Base-by-base conservation (phyloP, 441 rosid species). In the Erysimum pusillum region DNA sequence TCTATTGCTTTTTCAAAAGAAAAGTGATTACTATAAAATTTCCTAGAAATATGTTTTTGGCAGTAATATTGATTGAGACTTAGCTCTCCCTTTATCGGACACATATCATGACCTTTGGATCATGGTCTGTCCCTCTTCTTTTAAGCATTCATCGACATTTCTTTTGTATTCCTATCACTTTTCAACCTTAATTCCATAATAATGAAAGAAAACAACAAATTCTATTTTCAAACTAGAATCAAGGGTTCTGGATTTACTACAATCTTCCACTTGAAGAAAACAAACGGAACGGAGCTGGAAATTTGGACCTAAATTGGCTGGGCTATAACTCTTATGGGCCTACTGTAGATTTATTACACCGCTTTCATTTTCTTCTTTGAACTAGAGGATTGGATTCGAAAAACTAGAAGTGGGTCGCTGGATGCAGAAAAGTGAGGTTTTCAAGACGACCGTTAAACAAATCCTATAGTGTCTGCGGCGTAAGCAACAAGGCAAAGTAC, bases 91-190 rank as follows among this genome's bases (percentile, higher is more conserved):
- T 86, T 88, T 86, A 64, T 20, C 51, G 67, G 90, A 84, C 90
- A 86, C 76, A 66, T 84, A 88, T 88, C 87, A 83, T 88, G 78
- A 70, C 81, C 80, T 69, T 70, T 79, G 80, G 76, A 78, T 81
- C 87, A 83, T 86, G 87, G 67, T 66, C 67, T 86, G 91, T 88
- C 80, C 68, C 83, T 59, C 79, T 77, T 71, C 56, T 71, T 71
- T 54, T 73, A 51, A 15, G 60, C 65, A 67, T 60, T 59, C 69
- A 12, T 72, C 65, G 36, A 60, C 77, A 71, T 22, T 72, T 72
- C 45, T 65, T 60, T 58, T 48, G 42, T 70, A 69, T 69, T 63
- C 17, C 60, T 64, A 5, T 56, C 71, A 64, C 28, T 63, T 77
- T 57, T 63, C 60, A 57, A 71, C 76, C 46, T 71, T 71, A 28